These are phyloP conservation scores for Heliosperma pusillum DNA, from an alignment of 148 eudicot genomes.

Conservation along the genomic window DNA sequence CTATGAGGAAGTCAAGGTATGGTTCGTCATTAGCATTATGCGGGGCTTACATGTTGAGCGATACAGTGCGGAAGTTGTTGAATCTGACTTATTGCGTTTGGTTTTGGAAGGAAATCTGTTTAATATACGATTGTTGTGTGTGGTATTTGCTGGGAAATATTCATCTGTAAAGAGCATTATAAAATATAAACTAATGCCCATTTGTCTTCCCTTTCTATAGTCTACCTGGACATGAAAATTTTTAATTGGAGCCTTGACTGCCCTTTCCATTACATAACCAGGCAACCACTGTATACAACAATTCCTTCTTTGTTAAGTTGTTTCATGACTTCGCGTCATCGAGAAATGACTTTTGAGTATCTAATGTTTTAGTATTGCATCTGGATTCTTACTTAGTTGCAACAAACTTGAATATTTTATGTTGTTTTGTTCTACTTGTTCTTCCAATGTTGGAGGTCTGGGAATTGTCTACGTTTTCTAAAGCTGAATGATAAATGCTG, in stretches of 20 bases:
- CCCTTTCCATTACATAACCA: conserved; percentile 10
- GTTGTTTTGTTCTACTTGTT: not conserved
- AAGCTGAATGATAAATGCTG: not conserved
- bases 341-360: not conserved
- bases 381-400: conserved; percentile 11
- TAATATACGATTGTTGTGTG: conserved; percentile 7
- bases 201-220: conserved; percentile 11
- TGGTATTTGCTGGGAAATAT: conserved; percentile 6
- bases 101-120: conserved; percentile 7
- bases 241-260: conserved; percentile 6
- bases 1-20: conserved; percentile 90
- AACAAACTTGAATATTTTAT: not conserved
- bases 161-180: conserved; percentile 20
- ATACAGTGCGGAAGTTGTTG: conserved; percentile 7
- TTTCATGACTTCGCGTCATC: conserved; percentile 1
- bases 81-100: conserved; percentile 2
- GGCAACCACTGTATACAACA: not conserved
- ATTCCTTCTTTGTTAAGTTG: not conserved
- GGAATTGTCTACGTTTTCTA: not conserved
- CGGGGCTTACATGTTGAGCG: not conserved
- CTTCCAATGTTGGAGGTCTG: not conserved
- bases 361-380: not conserved
- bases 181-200: conserved; percentile 17
- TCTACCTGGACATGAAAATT: conserved; percentile 15
- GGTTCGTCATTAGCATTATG: not conserved